Percentiles rank a stretch among this genome's conserved stretches.
phyloP scores from a whole-genome alignment of 2,329 filamentous ascomycete genomes.

The Cladophialophora carrionii region DNA sequence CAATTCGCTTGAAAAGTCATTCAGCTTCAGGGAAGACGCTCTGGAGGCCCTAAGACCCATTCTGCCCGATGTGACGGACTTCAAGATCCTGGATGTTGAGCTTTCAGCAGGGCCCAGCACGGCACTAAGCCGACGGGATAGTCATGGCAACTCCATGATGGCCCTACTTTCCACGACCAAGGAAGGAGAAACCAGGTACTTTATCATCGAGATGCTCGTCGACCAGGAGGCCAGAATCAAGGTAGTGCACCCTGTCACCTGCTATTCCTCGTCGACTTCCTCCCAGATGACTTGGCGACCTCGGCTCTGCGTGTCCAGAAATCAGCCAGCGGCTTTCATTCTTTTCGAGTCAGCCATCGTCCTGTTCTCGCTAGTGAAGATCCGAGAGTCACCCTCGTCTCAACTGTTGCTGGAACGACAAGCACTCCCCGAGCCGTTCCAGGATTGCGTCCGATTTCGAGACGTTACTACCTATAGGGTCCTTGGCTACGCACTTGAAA shows the following conservation, averaged over 20 bases:
- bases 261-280: conserved; percentile 60
- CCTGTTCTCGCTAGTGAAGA: conserved; percentile 70
- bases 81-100: conserved; percentile 73
- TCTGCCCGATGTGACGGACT: conserved; percentile 45
- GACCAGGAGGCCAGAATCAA: conserved; percentile 61
- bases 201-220: conserved; percentile 72
- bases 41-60: conserved; percentile 57
- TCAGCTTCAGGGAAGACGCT: conserved; percentile 70
- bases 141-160: conserved; percentile 54
- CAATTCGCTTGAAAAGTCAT: conserved; percentile 71
- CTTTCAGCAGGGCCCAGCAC: conserved; percentile 30
- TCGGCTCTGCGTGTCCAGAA: conserved; percentile 74
- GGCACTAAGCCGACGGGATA: conserved; percentile 47
- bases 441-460: conserved; percentile 83
- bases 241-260: conserved; percentile 69
- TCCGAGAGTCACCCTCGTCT: conserved; percentile 71
- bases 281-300: conserved; percentile 55
- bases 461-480: conserved; percentile 54
- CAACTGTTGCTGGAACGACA: conserved; percentile 73
- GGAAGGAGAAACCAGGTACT: conserved; percentile 65
- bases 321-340: conserved; percentile 78
- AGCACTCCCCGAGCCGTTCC: conserved; percentile 68
- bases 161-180: conserved; percentile 63
- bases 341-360: conserved; percentile 78
- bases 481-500: conserved; percentile 56